Conservation (phyloP, 2,329 filamentous ascomycete species). For the Sodiomyces alkalinus region DNA sequence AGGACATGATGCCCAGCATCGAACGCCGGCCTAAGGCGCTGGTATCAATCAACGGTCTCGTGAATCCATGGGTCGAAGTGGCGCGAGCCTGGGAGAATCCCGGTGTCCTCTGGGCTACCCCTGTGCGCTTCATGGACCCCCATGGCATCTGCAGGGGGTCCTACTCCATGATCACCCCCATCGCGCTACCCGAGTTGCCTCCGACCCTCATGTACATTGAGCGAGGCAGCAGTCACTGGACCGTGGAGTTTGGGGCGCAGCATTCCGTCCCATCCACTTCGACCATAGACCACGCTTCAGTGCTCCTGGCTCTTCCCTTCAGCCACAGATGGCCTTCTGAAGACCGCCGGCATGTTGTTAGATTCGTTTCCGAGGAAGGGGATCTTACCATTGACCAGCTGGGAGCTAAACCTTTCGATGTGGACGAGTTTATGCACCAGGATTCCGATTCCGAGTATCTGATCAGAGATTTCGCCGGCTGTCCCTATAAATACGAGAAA, state of each 20-base stretch:
- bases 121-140: slow-evolving; percentile 10
- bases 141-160: slow-evolving; percentile 16
- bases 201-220: slow-evolving; percentile 26
- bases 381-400: slow-evolving; percentile 16
- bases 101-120: slow-evolving; percentile 12
- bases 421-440: slow-evolving; percentile 9
- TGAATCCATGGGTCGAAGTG: slow-evolving; percentile 31
- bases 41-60: slow-evolving; percentile 17
- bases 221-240: slow-evolving; percentile 18
- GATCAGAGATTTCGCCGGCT: slow-evolving; percentile 20
- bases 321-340: slow-evolving; percentile 27
- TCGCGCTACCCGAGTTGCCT: slow-evolving; percentile 20
- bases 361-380: slow-evolving; percentile 16
- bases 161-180: slow-evolving; percentile 29
- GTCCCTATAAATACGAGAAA: slow-evolving; percentile 25
- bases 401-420: slow-evolving; percentile 13
- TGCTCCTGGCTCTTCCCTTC: slow-evolving; percentile 31
- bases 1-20: slow-evolving; percentile 21
- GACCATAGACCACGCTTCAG: slow-evolving; percentile 25
- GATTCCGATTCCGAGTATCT: slow-evolving; percentile 20
- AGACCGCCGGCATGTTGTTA: slow-evolving; percentile 26
- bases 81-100: slow-evolving; percentile 25
- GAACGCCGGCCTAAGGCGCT: no score
- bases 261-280: slow-evolving; percentile 8
- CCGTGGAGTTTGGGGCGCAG: slow-evolving; percentile 14